phyloP scores from a whole-genome alignment of 2,329 filamentous ascomycete genomes.

The Pseudocercospora ulei region DNA sequence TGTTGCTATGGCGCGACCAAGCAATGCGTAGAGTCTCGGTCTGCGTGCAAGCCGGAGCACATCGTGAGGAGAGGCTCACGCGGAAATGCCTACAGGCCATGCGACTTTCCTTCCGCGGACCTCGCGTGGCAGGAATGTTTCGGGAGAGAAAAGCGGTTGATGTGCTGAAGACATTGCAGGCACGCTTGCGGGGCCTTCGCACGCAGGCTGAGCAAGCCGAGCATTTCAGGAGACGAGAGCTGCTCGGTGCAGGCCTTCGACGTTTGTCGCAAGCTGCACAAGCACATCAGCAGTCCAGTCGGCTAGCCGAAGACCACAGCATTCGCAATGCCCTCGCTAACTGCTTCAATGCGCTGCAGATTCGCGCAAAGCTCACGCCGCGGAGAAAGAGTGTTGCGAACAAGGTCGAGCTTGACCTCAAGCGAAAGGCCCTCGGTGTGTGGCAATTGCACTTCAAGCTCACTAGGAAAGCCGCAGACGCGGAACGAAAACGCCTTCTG shows the following conservation, averaged over 20 bases:
- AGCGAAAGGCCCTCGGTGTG: constrained; percentile 40
- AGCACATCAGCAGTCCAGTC: constrained; percentile 5
- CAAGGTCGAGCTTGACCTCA: constrained; percentile 40
- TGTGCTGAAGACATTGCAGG: constrained; percentile 13
- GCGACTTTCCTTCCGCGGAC: constrained; percentile 23
- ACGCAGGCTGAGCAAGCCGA: constrained; percentile 15
- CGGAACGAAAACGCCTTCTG: constrained; percentile 46
- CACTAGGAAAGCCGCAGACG: constrained; percentile 39
- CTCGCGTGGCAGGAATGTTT: constrained; percentile 27
- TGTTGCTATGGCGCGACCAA: constrained; percentile 46
- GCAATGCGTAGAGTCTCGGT: constrained; percentile 25
- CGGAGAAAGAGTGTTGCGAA: constrained; percentile 38
- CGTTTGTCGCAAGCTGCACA: constrained; percentile 2
- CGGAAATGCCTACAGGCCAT: constrained; percentile 25
- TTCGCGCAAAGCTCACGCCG: constrained; percentile 39
- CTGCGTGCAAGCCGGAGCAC: constrained; percentile 24
- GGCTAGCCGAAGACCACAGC: constrained; percentile 9
- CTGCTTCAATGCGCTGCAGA: constrained; percentile 32
- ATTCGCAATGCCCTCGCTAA: constrained; percentile 6
- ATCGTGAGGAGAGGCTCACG: constrained; percentile 27
- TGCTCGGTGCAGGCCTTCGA: neutral
- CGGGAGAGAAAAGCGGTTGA: constrained; percentile 6
- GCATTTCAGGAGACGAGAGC: constrained; percentile 7
- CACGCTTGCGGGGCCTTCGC: constrained; percentile 6
- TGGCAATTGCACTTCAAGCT: constrained; percentile 42